Evolutionary conservation across 2,329 filamentous ascomycete species (phyloP).

Genomic region (Colletotrichum sp.): DNA sequence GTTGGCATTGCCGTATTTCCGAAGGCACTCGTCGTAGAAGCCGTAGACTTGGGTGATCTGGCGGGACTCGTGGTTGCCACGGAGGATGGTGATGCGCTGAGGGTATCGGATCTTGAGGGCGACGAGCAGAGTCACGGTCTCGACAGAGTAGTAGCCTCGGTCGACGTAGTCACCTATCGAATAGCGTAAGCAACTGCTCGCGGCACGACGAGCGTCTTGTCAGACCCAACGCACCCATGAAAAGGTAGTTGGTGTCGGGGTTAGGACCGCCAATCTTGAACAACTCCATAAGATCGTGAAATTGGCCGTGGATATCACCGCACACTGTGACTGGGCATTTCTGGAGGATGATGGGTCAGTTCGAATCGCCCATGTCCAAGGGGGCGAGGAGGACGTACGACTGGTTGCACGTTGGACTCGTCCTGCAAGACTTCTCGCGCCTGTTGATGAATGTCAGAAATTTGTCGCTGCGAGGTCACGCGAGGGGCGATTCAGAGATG

Average conservation of each 20-base stretch:
- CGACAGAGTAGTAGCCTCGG: slow-evolving; percentile 97
- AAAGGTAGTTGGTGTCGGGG: slow-evolving; percentile 98
- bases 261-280: slow-evolving; percentile 99
- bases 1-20: slow-evolving; percentile 98
- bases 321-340: slow-evolving; percentile 99
- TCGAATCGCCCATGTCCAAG: slow-evolving; percentile 18
- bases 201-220: not conserved
- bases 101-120: slow-evolving; percentile 98
- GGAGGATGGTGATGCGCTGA: slow-evolving; percentile 95
- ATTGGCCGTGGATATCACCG: slow-evolving; percentile 98
- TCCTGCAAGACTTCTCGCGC: slow-evolving; percentile 96
- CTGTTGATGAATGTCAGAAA: slow-evolving; percentile 54
- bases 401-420: slow-evolving; percentile 98
- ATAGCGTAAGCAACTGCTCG: slow-evolving; percentile 22
- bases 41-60: slow-evolving; percentile 99
- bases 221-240: slow-evolving; percentile 78
- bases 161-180: slow-evolving; percentile 91
- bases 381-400: slow-evolving; percentile 65
- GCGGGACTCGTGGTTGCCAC: slow-evolving; percentile 97
- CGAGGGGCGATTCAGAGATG: slow-evolving; percentile 27
- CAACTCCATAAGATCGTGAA: slow-evolving; percentile 98
- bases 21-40: slow-evolving; percentile 98
- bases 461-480: slow-evolving; percentile 30
- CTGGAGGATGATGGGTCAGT: slow-evolving; percentile 49
- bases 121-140: slow-evolving; percentile 95